These are phyloP conservation scores for Escallonia rubra DNA, from an alignment of 129 eudicot genomes.

Conservation along the genomic window DNA sequence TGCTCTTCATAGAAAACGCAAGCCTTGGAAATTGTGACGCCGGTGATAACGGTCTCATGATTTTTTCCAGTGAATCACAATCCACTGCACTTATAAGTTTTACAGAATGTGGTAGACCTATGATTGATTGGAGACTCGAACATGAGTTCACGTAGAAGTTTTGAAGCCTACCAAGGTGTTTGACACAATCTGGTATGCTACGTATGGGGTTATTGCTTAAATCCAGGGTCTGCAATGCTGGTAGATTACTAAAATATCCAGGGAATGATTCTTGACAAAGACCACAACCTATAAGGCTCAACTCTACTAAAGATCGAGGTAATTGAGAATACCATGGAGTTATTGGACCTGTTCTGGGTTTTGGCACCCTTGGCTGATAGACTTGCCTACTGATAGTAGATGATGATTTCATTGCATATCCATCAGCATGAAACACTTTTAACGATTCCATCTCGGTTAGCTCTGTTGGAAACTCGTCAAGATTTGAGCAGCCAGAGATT, in stretches of 20 bases:
- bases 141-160: too few relatives aligned
- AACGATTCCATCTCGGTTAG: not conserved
- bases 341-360: not conserved
- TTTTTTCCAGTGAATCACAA: not conserved
- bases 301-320: not conserved
- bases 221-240: not conserved
- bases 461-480: not conserved
- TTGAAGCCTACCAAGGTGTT: too few relatives aligned
- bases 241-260: not conserved
- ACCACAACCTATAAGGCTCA: constrained; percentile 4
- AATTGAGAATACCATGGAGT: not conserved
- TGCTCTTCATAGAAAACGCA: not conserved
- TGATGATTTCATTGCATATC: not conserved
- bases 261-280: too few relatives aligned
- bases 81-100: not conserved
- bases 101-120: not conserved
- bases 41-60: not conserved
- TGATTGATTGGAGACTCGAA: not conserved
- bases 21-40: not conserved
- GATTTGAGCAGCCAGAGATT: constrained; percentile 8
- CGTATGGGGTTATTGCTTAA: constrained; percentile 3
- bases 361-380: not conserved
- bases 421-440: not conserved
- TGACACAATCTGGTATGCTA: constrained; percentile 9
- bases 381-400: not conserved